Percentiles rank a stretch among this genome's conserved stretches.
Evolutionary conservation across 352 stramenopile genomes (phyloP).

Genomic region (Phytophthora cactorum): DNA sequence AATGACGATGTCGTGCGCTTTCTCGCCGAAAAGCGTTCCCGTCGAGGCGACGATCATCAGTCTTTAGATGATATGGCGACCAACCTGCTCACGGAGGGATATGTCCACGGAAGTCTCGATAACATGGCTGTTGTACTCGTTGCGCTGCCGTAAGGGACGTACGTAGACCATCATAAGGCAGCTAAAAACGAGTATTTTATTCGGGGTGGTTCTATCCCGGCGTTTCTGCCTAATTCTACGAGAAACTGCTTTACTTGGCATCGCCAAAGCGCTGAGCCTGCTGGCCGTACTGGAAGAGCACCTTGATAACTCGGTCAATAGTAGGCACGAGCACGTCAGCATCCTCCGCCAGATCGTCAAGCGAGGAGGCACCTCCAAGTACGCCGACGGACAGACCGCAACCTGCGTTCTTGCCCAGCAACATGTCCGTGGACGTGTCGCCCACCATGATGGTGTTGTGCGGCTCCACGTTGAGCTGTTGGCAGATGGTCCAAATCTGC

Average conservation of each 20-base stretch:
- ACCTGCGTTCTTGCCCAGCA: constrained; percentile 77
- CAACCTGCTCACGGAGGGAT: constrained; percentile 90
- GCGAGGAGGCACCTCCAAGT: constrained; percentile 75
- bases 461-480: constrained; percentile 74
- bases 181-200: constrained; percentile 26
- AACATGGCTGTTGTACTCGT: constrained; percentile 92
- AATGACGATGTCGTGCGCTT: constrained; percentile 61
- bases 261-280: constrained; percentile 70
- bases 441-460: constrained; percentile 91
- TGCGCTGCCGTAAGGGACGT: constrained; percentile 17
- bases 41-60: constrained; percentile 29
- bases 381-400: constrained; percentile 82
- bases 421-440: constrained; percentile 88
- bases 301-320: constrained; percentile 77
- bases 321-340: constrained; percentile 86
- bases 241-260: constrained; percentile 24
- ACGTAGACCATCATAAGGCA: constrained; percentile 13
- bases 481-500: constrained; percentile 88
- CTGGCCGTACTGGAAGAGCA: constrained; percentile 86
- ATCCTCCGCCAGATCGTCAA: constrained; percentile 83
- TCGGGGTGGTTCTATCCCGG: constrained; percentile 14
- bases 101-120: constrained; percentile 94
- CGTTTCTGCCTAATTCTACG: constrained; percentile 21
- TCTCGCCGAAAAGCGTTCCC: constrained; percentile 33
- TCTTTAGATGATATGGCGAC: constrained; percentile 78